Base-by-base conservation (phyloP, 768 basidiomycete species). In the Crucibulum laeve region DNA sequence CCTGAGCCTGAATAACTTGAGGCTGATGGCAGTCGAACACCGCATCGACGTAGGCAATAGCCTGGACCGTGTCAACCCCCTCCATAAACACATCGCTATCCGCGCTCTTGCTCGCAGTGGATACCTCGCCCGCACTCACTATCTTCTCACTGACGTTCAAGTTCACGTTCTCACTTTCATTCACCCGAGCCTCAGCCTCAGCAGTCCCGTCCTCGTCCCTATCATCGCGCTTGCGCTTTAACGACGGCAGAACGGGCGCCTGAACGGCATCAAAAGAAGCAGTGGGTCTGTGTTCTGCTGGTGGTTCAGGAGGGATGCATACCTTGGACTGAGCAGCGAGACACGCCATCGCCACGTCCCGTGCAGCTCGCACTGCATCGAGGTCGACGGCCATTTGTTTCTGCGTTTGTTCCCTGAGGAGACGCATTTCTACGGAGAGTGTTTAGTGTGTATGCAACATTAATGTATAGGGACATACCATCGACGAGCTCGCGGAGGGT, bases 191-290 rank as follows among this genome's bases (percentile, higher is more conserved):
- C 24, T 53, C n/a, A 46, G 51, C 42, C 60, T 62, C 51, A 64
- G 69, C 52, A 66, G 62, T 54, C 73, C 71, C 57, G 50, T 53
- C 61, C 54, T 66, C 68, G 40, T 61, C 63, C 44, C 53, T 65
- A 28, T 67, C 71, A 49, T 68, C 69, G 33, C 82, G 82, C 63
- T 85, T 87, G 47, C 84, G 79, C 65, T 87, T 87, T 62, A 73
- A 63, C 40, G 74, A 71, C 47, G 60, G 60, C 34, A 52, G 60
- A 53, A 61, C 56, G 48, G 62, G 54, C 7, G 39, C 34, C 17
- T 35, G 30, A 40, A 38, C 38, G 47, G 26, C 35, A 30, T 36
- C 35, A 52, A 44, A 43, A 43, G 43, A 34, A 48, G 37, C 40
- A 53, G 47, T 52, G 52, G 48, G 50, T 45, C 43, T 33, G 47